Conservation (phyloP, 2,329 filamentous ascomycete genomes). For the Pezicula rhizophila region DNA sequence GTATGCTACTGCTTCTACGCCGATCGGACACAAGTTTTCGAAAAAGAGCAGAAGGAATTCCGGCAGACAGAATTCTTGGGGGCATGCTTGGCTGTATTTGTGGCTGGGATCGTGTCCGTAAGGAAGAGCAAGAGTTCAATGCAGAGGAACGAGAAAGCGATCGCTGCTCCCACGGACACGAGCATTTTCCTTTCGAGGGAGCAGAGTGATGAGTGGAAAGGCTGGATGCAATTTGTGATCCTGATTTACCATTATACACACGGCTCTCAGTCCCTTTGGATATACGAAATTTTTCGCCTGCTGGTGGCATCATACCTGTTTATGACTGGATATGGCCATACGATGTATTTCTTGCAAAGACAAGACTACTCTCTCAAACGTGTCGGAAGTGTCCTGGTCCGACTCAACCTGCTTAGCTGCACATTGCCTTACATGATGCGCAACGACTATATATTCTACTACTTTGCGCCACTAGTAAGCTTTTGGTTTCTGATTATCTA, state of each 20-base stretch:
- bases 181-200: constrained; percentile 42
- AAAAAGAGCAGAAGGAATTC: constrained; percentile 44
- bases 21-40: constrained; percentile 48
- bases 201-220: constrained; percentile 61
- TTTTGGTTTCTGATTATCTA: constrained; percentile 60
- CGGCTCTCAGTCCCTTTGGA: constrained; percentile 40
- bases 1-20: constrained; percentile 43
- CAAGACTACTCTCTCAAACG: constrained; percentile 50
- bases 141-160: neutral
- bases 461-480: constrained; percentile 51
- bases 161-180: neutral
- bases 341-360: constrained; percentile 49
- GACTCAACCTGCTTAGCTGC: constrained; percentile 50
- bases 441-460: constrained; percentile 50
- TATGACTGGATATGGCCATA: constrained; percentile 56
- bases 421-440: constrained; percentile 49
- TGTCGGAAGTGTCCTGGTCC: constrained; percentile 45
- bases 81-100: constrained; percentile 19
- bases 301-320: constrained; percentile 55
- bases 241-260: constrained; percentile 54
- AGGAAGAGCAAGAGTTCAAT: constrained; percentile 10
- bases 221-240: constrained; percentile 53
- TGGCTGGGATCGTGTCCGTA: constrained; percentile 28
- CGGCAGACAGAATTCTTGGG: constrained; percentile 27
- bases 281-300: constrained; percentile 49